phyloP scores from a whole-genome alignment of 768 basidiomycete species.

The Tubosaeta brunneosetosa region DNA sequence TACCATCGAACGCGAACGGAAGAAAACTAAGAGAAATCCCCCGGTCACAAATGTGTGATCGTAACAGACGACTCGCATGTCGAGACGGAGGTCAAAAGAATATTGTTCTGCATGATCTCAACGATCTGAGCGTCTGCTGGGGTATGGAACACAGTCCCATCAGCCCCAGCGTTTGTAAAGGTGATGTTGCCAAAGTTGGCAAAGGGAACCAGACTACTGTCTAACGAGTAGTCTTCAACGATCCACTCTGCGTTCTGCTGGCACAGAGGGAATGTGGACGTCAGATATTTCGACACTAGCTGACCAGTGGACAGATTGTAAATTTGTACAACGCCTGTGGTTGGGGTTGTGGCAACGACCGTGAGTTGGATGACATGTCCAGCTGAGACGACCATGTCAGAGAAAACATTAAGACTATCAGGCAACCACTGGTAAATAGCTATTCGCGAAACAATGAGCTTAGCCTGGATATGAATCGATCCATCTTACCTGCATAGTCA shows the following conservation, averaged over 20 bases:
- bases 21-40: background rate
- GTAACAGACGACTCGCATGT: background rate
- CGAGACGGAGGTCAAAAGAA: background rate
- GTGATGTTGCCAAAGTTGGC: conserved; percentile 1
- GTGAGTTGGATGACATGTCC: background rate
- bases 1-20: too few species aligned
- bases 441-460: background rate
- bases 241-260: background rate
- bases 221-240: background rate
- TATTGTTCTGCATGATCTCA: background rate
- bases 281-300: background rate
- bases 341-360: background rate
- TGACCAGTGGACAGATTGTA: background rate
- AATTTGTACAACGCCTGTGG: background rate
- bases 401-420: background rate
- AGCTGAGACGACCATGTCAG: background rate
- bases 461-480: background rate
- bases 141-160: background rate
- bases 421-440: conserved; percentile 6
- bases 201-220: background rate
- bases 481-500: background rate
- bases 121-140: background rate
- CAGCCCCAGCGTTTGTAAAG: background rate
- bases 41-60: background rate
- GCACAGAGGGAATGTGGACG: background rate